These are phyloP conservation scores for Alternaria incomplexa DNA, from an alignment of 2,329 filamentous ascomycete species.

Conservation along the genomic window DNA sequence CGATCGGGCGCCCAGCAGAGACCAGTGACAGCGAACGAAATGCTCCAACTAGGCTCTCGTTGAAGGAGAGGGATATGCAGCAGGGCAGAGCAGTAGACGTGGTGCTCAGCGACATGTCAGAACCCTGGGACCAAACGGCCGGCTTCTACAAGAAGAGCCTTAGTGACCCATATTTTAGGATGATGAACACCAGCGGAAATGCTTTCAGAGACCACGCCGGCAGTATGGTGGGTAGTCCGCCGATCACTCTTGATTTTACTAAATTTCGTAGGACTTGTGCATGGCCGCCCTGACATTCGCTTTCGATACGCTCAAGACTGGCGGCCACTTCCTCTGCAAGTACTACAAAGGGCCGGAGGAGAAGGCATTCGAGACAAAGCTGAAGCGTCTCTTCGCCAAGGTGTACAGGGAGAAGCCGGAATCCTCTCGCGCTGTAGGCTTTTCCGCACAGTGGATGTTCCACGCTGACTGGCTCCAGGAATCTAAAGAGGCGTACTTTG, in stretches of 20 bases:
- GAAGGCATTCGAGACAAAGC: conserved; percentile 73
- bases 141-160: conserved; percentile 85
- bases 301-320: conserved; percentile 78
- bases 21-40: conserved; percentile 27
- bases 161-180: conserved; percentile 95
- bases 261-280: conserved; percentile 78
- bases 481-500: conserved; percentile 85
- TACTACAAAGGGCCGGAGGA: conserved; percentile 94
- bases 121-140: conserved; percentile 83
- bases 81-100: conserved; percentile 76
- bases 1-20: conserved; percentile 16
- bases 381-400: conserved; percentile 78
- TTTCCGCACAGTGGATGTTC: background rate
- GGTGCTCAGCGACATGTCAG: conserved; percentile 98
- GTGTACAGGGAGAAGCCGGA: conserved; percentile 91
- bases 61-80: conserved; percentile 46
- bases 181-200: conserved; percentile 98
- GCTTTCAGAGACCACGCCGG: conserved; percentile 85
- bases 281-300: conserved; percentile 83
- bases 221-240: conserved; percentile 77
- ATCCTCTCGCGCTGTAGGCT: conserved; percentile 77
- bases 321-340: conserved; percentile 95
- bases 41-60: conserved; percentile 33
- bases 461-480: conserved; percentile 59
- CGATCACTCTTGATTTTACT: background rate